Percentiles rank a stretch among this genome's conserved stretches.
These are phyloP conservation scores for Didymella pomorum DNA, from an alignment of 2,329 filamentous ascomycete species.

Conservation along the genomic window DNA sequence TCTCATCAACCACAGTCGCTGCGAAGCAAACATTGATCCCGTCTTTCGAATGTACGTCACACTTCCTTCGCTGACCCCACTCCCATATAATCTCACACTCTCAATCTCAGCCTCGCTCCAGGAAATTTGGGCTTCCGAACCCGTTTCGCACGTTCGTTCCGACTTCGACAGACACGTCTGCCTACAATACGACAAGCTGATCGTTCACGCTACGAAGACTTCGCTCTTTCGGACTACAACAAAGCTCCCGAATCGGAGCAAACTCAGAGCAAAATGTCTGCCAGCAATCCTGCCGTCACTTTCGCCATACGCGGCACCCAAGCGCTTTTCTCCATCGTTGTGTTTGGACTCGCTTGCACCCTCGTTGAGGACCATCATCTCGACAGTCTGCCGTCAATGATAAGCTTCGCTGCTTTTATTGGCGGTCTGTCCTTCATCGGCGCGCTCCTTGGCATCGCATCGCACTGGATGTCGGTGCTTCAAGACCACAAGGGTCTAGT, in stretches of 20 bases:
- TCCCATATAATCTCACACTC: background rate
- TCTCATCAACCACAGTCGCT: background rate
- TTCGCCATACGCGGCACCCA: constrained; percentile 32
- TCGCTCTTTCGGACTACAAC: background rate
- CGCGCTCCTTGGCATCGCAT: constrained; percentile 28
- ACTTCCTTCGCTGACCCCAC: background rate
- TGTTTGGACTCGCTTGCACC: constrained; percentile 31
- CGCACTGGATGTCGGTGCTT: constrained; percentile 23
- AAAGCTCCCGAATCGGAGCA: background rate
- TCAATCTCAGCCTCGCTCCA: background rate
- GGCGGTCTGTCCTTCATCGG: constrained; percentile 30
- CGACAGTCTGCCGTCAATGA: constrained; percentile 16
- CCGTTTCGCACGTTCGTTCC: background rate
- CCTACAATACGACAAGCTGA: background rate
- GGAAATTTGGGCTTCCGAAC: no score
- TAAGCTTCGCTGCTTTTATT: constrained; percentile 29
- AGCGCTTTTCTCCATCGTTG: constrained; percentile 31
- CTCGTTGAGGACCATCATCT: constrained; percentile 30
- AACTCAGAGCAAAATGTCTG: constrained; percentile 1
- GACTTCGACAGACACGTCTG: background rate
- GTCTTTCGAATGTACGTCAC: background rate
- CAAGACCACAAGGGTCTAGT: constrained; percentile 23
- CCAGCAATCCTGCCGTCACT: constrained; percentile 12
- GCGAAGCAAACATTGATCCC: background rate
- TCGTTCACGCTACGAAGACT: background rate